Evolutionary conservation across 352 stramenopile genomes (phyloP), one percentile per base, ranked within the genome.

Genomic region (Phytophthora tentaculata): DNA sequence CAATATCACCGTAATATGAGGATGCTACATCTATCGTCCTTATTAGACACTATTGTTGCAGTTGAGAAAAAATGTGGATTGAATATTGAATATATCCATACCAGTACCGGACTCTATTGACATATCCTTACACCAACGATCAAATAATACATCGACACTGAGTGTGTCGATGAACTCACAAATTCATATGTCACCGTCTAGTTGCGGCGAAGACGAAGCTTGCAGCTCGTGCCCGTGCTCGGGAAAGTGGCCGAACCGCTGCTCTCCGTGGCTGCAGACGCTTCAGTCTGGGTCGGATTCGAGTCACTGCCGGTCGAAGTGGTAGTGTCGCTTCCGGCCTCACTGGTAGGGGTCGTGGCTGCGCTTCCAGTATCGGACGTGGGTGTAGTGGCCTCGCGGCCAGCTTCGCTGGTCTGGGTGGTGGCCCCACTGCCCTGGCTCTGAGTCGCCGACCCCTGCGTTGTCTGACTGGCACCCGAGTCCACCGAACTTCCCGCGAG

Each of bases 171-270:
- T n/a, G n/a, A n/a, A n/a, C n/a, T n/a, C n/a, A n/a, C n/a, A n/a
- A n/a, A n/a, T n/a, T n/a, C n/a, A n/a, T n/a, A 28, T 20, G 3
- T 41, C 28, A 32, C 41, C 44, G 62, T 64, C 26, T 72, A 72
- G 35, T 72, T 51, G 23, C 61, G 64, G 12, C 64, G 64, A n/a
- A 72, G 64, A 52, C 64, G 64, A 48, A 59, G 64, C 47, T 72
- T 72, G 64, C 64, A 72, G 52, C 64, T 68, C 29, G 57, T 72
- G 44, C 64, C 64, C 22, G 51, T 72, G 57, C 58, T 68, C 10
- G 64, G 64, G 47, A 72, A 68, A 17, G 64, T 72, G 0, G 56
- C 58, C 39, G 58, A 62, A 1, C 22, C 43, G 32, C 59, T 67
- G 56, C 29, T 62, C 41, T 72, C 57, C 8, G 43, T 57, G 29